These are phyloP conservation scores for Aureobasidium leucospermi DNA, from an alignment of 2,329 filamentous ascomycete species.

Conservation along the genomic window DNA sequence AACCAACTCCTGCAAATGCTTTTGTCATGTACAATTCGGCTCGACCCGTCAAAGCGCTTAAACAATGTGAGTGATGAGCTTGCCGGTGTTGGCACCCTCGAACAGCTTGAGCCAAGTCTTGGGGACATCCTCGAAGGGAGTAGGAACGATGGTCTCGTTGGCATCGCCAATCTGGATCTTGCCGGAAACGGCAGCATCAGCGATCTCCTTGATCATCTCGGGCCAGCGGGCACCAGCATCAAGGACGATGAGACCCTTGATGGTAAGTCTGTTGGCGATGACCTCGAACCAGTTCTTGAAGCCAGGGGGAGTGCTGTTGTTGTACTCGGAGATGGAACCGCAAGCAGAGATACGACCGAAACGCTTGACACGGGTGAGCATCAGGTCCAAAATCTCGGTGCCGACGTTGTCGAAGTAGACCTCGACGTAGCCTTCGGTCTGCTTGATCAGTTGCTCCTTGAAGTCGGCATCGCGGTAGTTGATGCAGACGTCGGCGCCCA, in stretches of 20 bases:
- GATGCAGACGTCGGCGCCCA: conserved; percentile 48
- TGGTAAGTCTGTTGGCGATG: conserved; percentile 26
- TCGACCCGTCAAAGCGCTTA: background rate
- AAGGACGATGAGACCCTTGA: conserved; percentile 30
- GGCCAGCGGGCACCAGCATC: conserved; percentile 18
- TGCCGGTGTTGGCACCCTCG: conserved; percentile 40
- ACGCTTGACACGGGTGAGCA: conserved; percentile 55
- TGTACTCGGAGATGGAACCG: conserved; percentile 64
- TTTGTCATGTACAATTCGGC: background rate
- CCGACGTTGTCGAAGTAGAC: conserved; percentile 71
- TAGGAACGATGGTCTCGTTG: conserved; percentile 40
- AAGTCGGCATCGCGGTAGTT: conserved; percentile 48
- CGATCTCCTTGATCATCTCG: conserved; percentile 18
- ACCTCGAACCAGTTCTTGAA: conserved; percentile 32
- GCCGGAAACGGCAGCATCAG: conserved; percentile 33
- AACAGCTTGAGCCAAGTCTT: conserved; percentile 44
- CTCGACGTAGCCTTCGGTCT: conserved; percentile 47
- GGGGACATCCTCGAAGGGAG: conserved; percentile 42
- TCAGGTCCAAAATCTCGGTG: conserved; percentile 62
- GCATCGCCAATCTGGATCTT: conserved; percentile 40
- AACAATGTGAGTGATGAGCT: conserved; percentile 36
- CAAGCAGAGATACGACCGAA: conserved; percentile 62
- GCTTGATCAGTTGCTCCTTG: conserved; percentile 38
- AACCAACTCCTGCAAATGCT: conserved; percentile 2
- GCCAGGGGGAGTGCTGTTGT: conserved; percentile 36